Conservation (phyloP, 441 rosid species). For the Raphanus hybrid region DNA sequence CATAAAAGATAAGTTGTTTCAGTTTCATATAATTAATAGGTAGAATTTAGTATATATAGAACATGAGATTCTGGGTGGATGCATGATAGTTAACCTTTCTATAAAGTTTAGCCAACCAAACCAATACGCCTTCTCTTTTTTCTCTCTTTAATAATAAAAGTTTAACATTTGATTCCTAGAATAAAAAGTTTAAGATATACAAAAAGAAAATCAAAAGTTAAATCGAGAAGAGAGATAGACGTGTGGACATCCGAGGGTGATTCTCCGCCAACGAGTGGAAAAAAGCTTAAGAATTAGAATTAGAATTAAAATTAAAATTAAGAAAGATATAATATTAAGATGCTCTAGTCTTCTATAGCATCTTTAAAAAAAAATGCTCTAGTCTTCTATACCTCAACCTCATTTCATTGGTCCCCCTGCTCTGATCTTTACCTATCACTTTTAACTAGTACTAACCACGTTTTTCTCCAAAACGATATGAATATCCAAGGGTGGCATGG, state of each 20-base stretch:
- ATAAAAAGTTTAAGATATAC: not conserved
- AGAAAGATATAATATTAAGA: slow-evolving; percentile 22
- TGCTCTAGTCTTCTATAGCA: slow-evolving; percentile 3
- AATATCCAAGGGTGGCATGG: slow-evolving; percentile 17
- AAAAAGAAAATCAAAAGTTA: not conserved
- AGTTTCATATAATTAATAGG: not conserved
- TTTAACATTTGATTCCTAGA: not conserved
- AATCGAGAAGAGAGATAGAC: not conserved
- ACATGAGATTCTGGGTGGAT: slow-evolving; percentile 30
- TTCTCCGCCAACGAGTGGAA: slow-evolving; percentile 30
- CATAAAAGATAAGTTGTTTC: not conserved
- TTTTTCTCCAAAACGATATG: slow-evolving; percentile 4
- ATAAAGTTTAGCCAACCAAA: slow-evolving; percentile 38
- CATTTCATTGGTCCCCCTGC: slow-evolving; percentile 23
- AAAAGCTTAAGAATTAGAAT: not conserved
- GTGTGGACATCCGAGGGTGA: slow-evolving; percentile 17
- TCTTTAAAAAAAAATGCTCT: not conserved
- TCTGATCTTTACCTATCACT: slow-evolving; percentile 29
- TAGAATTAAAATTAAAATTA: not conserved
- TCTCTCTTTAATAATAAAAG: not conserved
- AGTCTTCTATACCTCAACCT: not conserved
- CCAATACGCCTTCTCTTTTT: slow-evolving; percentile 23
- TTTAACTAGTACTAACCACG: slow-evolving; percentile 22
- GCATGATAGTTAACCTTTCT: slow-evolving; percentile 33
- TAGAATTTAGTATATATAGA: not conserved